Conservation (phyloP, 345 rosid genomes). For the Murraya koenigii region DNA sequence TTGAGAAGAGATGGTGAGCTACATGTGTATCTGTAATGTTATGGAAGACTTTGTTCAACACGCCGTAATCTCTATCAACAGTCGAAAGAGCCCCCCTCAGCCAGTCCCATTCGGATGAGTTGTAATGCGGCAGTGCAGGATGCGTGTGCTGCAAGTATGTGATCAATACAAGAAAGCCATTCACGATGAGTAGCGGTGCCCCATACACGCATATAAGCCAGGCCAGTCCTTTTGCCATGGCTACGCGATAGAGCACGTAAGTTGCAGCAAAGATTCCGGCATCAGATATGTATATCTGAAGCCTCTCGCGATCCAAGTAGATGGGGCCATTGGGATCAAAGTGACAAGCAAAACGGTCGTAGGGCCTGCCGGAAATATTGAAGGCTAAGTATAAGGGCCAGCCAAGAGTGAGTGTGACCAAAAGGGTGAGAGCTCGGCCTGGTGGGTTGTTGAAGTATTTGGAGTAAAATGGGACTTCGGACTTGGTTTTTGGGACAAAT, state of each 20-base stretch:
- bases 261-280: conserved; percentile 37
- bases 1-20: conserved; percentile 60
- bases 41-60: conserved; percentile 59
- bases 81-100: conserved; percentile 61
- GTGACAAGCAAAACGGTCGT: conserved; percentile 48
- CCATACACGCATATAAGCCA: conserved; percentile 56
- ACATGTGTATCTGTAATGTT: conserved; percentile 61
- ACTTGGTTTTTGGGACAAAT: conserved; percentile 53
- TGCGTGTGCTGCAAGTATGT: conserved; percentile 72
- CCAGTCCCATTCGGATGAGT: conserved; percentile 69
- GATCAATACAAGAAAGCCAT: conserved; percentile 49
- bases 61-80: conserved; percentile 55
- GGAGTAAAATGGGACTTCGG: conserved; percentile 24
- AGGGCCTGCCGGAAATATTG: conserved; percentile 46
- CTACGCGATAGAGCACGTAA: conserved; percentile 34
- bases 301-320: conserved; percentile 45
- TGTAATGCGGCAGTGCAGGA: conserved; percentile 55
- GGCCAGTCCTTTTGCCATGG: conserved; percentile 36
- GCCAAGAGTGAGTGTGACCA: conserved; percentile 38
- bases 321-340: conserved; percentile 52
- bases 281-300: conserved; percentile 50
- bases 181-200: conserved; percentile 46
- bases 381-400: conserved; percentile 48
- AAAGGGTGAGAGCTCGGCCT: conserved; percentile 35
- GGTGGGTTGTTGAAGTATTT: conserved; percentile 47